Evolutionary conservation across 2,329 filamentous ascomycete species (phyloP), one percentile per base, ranked within the genome.

Genomic region (Verticillium tricorpus): DNA sequence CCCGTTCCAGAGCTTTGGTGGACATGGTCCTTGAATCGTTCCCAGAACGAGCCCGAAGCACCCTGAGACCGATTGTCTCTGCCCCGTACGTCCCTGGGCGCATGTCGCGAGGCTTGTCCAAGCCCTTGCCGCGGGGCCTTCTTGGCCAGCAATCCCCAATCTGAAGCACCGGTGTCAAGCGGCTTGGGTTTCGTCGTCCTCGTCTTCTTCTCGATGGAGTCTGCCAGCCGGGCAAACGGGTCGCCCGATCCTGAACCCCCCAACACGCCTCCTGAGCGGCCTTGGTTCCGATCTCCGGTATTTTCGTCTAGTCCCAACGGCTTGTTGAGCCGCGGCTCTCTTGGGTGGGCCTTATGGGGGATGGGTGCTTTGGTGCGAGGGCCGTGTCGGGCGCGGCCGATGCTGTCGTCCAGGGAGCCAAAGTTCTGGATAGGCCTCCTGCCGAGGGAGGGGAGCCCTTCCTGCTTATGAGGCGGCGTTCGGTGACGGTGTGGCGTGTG

Each of bases 1-100:
- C 40, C 40, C 40, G n/a, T n/a, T 19, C n/a, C 54, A 11, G 54
- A 56, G 45, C 32, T 32, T n/a, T 54, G 15, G 58, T 19, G 19
- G 11, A 59, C 58, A 25, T 35, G 58, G n/a, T 34, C 19, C 58
- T 59, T 59, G 40, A 59, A 59, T 11, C 45, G 28, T 15, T 59
- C 58, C 58, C 58, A 59, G 31, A 59, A 59, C 6, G 40, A 50
- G 40, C 40, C 40, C n/a, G n/a, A 9, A 8, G 40, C 19, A 22
- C n/a, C 40, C n/a, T 50, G 40, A 8, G 40, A 50, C 17, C n/a
- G 40, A 25, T n/a, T 7, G 40, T n/a, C 17, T 5, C 19, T 50
- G n/a, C 7, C n/a, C 40, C 40, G 40, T n/a, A 9, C 9, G 5
- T n/a, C 40, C 19, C 40, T 22, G 8, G 40, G 40, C n/a, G n/a